These are phyloP conservation scores for Asterochloris sp. DNA, from an alignment of 139 green algal species.

Conservation along the genomic window DNA sequence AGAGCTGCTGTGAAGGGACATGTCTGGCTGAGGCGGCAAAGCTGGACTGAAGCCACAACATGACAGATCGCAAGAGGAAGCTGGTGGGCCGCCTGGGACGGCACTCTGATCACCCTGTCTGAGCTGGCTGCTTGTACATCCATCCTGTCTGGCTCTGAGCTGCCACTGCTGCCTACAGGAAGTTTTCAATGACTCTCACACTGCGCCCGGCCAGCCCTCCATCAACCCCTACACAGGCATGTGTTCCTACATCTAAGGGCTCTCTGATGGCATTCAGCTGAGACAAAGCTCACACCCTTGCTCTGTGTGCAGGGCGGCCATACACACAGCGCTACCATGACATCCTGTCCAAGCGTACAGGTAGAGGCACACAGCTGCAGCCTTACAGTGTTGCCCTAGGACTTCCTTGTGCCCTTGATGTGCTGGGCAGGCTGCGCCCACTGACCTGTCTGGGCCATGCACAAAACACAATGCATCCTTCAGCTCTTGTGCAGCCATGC, in stretches of 20 bases:
- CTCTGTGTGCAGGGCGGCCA: constrained; percentile 32
- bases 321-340: constrained; percentile 89
- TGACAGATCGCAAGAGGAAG: constrained; percentile 65
- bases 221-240: constrained; percentile 75
- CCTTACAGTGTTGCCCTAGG: too few relatives aligned
- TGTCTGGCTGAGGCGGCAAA: neutral
- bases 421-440: too few relatives aligned
- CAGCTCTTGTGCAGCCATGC: neutral
- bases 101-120: neutral
- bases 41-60: neutral
- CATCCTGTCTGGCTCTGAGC: too few relatives aligned
- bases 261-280: too few relatives aligned
- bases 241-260: too few relatives aligned
- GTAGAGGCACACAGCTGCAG: constrained; percentile 19
- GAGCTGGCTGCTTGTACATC: neutral
- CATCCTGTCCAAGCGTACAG: constrained; percentile 85
- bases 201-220: constrained; percentile 1
- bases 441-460: too few relatives aligned
- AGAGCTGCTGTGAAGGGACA: neutral
- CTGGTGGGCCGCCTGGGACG: constrained; percentile 50
- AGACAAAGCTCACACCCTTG: too few relatives aligned
- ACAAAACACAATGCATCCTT: neutral
- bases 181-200: neutral
- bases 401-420: neutral
- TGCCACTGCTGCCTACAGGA: too few relatives aligned